These are phyloP conservation scores for Daldinia childiae DNA, from an alignment of 495 filamentous ascomycete genomes.

Conservation along the genomic window DNA sequence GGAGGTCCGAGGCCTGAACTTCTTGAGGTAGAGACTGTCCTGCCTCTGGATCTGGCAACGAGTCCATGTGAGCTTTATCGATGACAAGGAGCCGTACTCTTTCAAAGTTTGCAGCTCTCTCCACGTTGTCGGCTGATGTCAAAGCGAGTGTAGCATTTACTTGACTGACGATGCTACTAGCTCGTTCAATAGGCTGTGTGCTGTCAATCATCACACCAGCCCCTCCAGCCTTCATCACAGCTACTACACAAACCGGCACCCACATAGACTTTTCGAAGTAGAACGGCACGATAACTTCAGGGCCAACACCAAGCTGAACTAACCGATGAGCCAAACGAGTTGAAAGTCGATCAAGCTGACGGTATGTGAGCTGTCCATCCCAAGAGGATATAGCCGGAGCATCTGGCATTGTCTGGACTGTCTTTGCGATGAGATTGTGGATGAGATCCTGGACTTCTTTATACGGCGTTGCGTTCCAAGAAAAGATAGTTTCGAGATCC, in stretches of 20 bases:
- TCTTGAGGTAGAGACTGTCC: not conserved
- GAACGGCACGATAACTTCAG: not conserved
- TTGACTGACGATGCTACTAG: not conserved
- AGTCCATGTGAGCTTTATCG: not conserved
- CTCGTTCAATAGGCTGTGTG: not conserved
- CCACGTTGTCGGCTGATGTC: not conserved
- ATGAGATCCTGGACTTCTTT: not conserved
- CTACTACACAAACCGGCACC: not conserved
- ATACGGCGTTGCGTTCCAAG: not conserved
- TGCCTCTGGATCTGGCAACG: not conserved
- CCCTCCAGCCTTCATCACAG: slow-evolving; percentile 1
- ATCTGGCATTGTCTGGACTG: not conserved
- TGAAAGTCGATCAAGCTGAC: not conserved
- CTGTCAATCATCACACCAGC: not conserved
- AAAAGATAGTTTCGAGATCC: not conserved
- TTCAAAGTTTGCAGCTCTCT: not conserved
- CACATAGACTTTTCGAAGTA: slow-evolving; percentile 7
- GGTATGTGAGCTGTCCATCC: slow-evolving; percentile 5
- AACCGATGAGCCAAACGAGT: not conserved
- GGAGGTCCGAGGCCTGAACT: not conserved
- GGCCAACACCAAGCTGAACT: not conserved
- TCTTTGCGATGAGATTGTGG: not conserved
- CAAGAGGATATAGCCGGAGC: not conserved
- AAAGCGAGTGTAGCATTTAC: not conserved
- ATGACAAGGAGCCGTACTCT: not conserved